Percentiles rank a stretch among this genome's conserved stretches.
Evolutionary conservation across 2,329 filamentous ascomycete species (phyloP).

Genomic region (Ploettnerulaceae sp.): DNA sequence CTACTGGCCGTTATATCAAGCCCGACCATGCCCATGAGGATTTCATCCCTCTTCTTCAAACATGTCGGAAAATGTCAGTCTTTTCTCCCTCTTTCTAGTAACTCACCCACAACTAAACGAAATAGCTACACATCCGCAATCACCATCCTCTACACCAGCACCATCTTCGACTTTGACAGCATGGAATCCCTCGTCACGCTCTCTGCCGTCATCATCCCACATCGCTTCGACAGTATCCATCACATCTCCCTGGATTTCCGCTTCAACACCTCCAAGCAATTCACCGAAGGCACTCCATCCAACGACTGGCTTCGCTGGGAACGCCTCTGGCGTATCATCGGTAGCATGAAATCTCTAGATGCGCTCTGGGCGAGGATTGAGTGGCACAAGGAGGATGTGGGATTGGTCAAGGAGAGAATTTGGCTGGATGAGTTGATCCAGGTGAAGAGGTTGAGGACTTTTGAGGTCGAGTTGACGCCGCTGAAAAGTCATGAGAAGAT

Average conservation of each 20-base stretch:
- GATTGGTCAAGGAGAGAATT: conserved; percentile 15
- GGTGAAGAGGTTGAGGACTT: conserved; percentile 13
- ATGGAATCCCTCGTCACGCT: conserved; percentile 24
- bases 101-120: not conserved
- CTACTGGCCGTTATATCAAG: conserved; percentile 12
- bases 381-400: conserved; percentile 15
- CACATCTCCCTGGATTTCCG: conserved; percentile 19
- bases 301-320: conserved; percentile 22
- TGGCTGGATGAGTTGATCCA: conserved; percentile 20
- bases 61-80: conserved; percentile 25
- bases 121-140: conserved; percentile 26
- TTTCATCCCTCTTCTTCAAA: conserved; percentile 18
- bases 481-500: conserved; percentile 10
- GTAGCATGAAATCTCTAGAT: conserved; percentile 19
- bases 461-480: conserved; percentile 17
- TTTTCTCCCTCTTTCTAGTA: not conserved
- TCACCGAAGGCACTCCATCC: conserved; percentile 11
- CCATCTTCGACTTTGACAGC: conserved; percentile 27
- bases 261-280: conserved; percentile 14
- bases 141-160: conserved; percentile 23
- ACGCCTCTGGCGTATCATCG: conserved; percentile 22
- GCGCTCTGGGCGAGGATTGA: conserved; percentile 14
- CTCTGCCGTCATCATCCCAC: conserved; percentile 20
- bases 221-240: conserved; percentile 24
- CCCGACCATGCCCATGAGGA: conserved; percentile 3